Conservation (phyloP, 2,329 filamentous ascomycete species). For the Arthrobotrys iridis region DNA sequence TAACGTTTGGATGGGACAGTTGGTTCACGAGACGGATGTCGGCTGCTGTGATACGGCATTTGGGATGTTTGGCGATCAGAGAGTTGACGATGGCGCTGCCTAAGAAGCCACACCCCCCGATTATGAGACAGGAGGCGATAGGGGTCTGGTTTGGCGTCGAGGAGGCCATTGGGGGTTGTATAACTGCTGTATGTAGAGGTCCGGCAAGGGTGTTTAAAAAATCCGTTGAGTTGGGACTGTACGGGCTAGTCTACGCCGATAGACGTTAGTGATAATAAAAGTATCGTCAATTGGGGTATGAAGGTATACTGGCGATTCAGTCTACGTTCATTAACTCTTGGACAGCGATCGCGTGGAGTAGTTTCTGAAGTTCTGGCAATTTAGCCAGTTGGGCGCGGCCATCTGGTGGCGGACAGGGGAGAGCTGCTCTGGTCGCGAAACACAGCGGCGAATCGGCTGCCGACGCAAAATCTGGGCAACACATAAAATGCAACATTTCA, state of each 20-base stretch:
- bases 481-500: conserved; percentile 11
- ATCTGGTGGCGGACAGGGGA: not conserved
- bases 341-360: not conserved
- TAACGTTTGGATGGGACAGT: conserved; percentile 72
- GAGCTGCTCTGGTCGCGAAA: not conserved
- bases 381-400: conserved; percentile 38
- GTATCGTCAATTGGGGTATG: not conserved
- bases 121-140: conserved; percentile 67
- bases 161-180: conserved; percentile 10
- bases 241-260: not conserved
- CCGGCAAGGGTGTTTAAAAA: not conserved
- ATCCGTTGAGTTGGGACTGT: not conserved
- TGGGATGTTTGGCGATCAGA: conserved; percentile 71
- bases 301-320: not conserved
- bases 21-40: conserved; percentile 74
- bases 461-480: conserved; percentile 11
- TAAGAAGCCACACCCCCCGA: conserved; percentile 85
- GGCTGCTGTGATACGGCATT: conserved; percentile 72
- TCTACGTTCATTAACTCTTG: not conserved
- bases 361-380: conserved; percentile 6
- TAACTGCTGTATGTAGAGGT: not conserved
- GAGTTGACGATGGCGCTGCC: conserved; percentile 83
- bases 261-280: not conserved
- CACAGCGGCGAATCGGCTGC: conserved; percentile 12
- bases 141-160: conserved; percentile 39